Evolutionary conservation across 257 asterid genomes (phyloP).

Genomic region (Linderniella brevidens): DNA sequence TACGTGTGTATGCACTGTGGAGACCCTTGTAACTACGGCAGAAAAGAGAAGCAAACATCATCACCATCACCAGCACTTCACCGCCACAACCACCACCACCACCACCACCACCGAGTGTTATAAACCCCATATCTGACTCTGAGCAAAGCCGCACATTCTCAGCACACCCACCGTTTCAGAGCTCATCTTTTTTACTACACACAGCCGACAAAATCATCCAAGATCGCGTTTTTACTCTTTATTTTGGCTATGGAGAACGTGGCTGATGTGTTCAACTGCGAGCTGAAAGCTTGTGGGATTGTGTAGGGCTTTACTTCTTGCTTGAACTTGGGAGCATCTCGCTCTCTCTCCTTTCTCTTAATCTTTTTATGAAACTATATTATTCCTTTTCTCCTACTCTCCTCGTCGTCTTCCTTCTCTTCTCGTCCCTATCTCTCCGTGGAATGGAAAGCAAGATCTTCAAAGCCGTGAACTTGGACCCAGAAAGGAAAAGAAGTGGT

Average conservation of each 20-base stretch:
- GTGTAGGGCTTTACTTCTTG: background rate
- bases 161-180: too few species aligned
- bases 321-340: background rate
- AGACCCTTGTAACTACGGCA: too few species aligned
- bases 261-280: constrained; percentile 3
- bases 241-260: background rate
- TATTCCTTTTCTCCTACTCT: constrained; percentile 3
- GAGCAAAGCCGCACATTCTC: too few species aligned
- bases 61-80: too few species aligned
- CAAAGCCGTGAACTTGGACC: constrained; percentile 59
- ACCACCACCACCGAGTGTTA: too few species aligned
- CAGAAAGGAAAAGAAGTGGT: constrained; percentile 80
- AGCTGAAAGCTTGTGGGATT: constrained; percentile 7
- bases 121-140: too few species aligned
- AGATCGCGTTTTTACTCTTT: background rate
- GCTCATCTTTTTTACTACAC: too few species aligned
- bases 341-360: too few species aligned
- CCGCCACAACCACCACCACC: too few species aligned
- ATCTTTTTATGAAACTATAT: too few species aligned
- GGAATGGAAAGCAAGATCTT: constrained; percentile 49
- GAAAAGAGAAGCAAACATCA: too few species aligned
- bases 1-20: too few species aligned
- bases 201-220: background rate
- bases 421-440: constrained; percentile 10
- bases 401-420: background rate